Evolutionary conservation across 1,139 yeast genomes (phyloP).

Genomic region (Protomyces macrosporus): DNA sequence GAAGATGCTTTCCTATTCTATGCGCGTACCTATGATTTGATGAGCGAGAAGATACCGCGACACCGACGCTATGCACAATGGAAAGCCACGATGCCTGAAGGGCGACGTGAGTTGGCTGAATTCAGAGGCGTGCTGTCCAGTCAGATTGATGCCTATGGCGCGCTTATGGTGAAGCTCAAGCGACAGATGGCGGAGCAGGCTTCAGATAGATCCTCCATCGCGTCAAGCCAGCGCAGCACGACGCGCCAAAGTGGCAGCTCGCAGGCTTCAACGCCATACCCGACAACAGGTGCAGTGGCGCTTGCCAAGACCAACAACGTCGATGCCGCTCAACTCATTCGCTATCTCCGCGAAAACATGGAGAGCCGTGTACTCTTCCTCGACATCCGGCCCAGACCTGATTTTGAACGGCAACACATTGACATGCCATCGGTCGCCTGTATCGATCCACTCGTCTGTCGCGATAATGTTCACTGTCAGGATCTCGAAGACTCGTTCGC

Average conservation of each 20-base stretch:
- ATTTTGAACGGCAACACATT: constrained; percentile 58
- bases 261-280: not conserved
- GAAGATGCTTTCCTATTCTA: constrained; percentile 17
- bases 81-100: not conserved
- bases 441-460: constrained; percentile 61
- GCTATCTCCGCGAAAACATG: constrained; percentile 34
- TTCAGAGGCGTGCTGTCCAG: not conserved
- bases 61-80: constrained; percentile 6
- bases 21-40: constrained; percentile 13
- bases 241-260: not conserved
- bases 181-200: not conserved
- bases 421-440: constrained; percentile 54
- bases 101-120: not conserved
- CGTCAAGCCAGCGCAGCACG: not conserved
- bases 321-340: constrained; percentile 35
- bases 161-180: not conserved
- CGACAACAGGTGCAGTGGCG: not conserved
- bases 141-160: not conserved
- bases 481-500: constrained; percentile 58
- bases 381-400: constrained; percentile 60
- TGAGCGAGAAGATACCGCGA: constrained; percentile 2
- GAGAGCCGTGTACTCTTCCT: constrained; percentile 44
- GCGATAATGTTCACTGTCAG: constrained; percentile 48
- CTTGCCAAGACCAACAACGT: constrained; percentile 37
- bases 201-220: not conserved